phyloP scores from a whole-genome alignment of 129 eudicot genomes.

The Glebionis coronaria region DNA sequence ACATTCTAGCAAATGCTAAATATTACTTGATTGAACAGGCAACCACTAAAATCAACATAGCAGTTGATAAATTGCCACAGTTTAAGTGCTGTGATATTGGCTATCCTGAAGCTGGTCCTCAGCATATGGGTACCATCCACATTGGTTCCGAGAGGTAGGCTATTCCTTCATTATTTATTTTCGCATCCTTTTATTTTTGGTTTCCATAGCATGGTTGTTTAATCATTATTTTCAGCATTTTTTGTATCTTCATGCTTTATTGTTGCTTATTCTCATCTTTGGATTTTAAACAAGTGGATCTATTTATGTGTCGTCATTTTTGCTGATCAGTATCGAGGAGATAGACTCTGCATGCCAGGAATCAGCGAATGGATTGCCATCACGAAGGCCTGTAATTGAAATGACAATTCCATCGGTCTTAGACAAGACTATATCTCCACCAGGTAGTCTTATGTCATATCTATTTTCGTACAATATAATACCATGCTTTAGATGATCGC shows the following conservation, averaged over 20 bases:
- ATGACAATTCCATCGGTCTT: conserved; percentile 97
- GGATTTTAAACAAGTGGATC: neutral
- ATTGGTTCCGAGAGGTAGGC: conserved; percentile 85
- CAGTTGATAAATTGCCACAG: conserved; percentile 78
- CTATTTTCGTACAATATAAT: neutral
- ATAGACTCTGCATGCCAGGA: conserved; percentile 83
- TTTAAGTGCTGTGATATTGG: conserved; percentile 65
- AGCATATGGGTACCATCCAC: conserved; percentile 95
- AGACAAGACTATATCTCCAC: conserved; percentile 91
- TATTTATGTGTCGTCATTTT: conserved; percentile 10
- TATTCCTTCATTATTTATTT: neutral
- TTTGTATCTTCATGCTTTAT: neutral
- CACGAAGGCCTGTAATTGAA: conserved; percentile 90
- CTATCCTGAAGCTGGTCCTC: conserved; percentile 78
- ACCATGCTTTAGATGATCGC: neutral
- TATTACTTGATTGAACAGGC: conserved; percentile 51
- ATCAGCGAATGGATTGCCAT: conserved; percentile 73
- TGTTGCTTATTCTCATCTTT: conserved; percentile 4
- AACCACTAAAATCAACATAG: conserved; percentile 92
- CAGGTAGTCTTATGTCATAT: conserved; percentile 43
- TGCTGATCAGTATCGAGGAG: conserved; percentile 66
- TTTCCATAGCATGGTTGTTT: neutral
- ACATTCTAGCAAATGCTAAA: neutral
- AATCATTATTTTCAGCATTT: neutral
- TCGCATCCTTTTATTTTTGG: neutral